Percentiles rank a stretch among this genome's conserved stretches.
These are phyloP conservation scores for Mastigamoeba balamuthi DNA, from an alignment of 78 protist species.

Conservation along the genomic window DNA sequence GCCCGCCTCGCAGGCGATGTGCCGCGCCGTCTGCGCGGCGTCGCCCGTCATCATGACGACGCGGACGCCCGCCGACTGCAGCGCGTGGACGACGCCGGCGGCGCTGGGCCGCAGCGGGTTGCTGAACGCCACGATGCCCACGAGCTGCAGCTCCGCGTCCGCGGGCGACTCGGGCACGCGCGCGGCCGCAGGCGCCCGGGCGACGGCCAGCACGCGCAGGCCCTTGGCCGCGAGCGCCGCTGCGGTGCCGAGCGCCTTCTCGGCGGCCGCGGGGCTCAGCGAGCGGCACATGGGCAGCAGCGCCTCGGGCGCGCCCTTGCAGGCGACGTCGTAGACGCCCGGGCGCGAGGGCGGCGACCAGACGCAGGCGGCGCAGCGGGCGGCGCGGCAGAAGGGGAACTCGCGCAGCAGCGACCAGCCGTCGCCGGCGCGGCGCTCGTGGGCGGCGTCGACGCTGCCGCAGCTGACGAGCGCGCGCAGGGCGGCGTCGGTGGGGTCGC, in stretches of 20 bases:
- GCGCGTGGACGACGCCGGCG: conserved; percentile 15
- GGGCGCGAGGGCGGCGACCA: too few species aligned
- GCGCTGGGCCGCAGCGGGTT: conserved; percentile 95
- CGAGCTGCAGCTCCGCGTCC: conserved; percentile 28
- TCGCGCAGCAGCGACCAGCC: too few species aligned
- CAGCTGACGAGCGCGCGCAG: not conserved
- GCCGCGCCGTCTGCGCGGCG: conserved; percentile 81
- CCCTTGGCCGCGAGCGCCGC: not conserved
- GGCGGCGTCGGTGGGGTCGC: not conserved
- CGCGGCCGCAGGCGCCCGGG: not conserved
- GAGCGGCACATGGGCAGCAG: too few species aligned
- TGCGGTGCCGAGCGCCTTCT: too few species aligned
- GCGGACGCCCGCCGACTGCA: conserved; percentile 80
- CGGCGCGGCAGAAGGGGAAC: too few species aligned
- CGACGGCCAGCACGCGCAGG: not conserved
- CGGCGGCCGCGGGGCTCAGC: too few species aligned
- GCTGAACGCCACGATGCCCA: conserved; percentile 85
- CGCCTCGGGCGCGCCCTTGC: too few species aligned
- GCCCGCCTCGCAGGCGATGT: conserved; percentile 85
- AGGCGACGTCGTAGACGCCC: too few species aligned
- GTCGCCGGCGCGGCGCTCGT: not conserved
- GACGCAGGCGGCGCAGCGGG: too few species aligned
- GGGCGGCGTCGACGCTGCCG: not conserved
- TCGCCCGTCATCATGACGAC: conserved; percentile 99
- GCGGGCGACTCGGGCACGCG: conserved; percentile 6